phyloP scores from a whole-genome alignment of 805 yeast genomes.

The Candida koratica region DNA sequence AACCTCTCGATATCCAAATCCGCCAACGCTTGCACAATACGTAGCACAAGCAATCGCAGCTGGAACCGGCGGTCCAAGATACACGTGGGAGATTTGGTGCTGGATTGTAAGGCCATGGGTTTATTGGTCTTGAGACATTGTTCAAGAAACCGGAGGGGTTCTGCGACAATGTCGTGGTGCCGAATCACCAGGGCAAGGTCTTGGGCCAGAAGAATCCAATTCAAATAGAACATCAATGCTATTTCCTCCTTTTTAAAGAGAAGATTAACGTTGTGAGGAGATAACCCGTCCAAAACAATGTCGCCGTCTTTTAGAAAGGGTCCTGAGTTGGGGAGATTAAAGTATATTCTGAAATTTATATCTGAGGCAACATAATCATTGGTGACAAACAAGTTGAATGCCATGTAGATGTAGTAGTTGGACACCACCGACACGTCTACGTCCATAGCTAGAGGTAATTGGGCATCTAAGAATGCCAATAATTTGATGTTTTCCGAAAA shows the following conservation, averaged over 20 bases:
- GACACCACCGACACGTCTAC: slow-evolving; percentile 6
- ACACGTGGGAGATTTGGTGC: neutral
- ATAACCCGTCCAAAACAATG: neutral
- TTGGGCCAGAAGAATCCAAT: slow-evolving; percentile 19
- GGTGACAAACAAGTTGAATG: slow-evolving; percentile 20
- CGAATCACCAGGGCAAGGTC: slow-evolving; percentile 17
- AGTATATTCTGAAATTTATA: slow-evolving; percentile 22
- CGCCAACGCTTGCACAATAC: slow-evolving; percentile 1
- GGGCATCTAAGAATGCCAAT: slow-evolving; percentile 17
- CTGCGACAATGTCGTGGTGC: neutral
- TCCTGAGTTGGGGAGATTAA: slow-evolving; percentile 20
- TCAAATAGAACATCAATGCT: slow-evolving; percentile 25
- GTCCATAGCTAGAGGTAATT: slow-evolving; percentile 17
- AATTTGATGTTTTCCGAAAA: neutral
- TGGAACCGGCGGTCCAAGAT: neutral
- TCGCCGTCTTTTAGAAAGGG: neutral
- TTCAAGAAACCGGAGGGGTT: neutral
- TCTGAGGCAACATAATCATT: slow-evolving; percentile 7
- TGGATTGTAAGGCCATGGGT: neutral
- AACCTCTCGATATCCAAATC: slow-evolving; percentile 1
- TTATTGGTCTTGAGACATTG: neutral
- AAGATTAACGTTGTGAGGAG: neutral
- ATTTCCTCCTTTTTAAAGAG: slow-evolving; percentile 26
- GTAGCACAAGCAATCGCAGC: neutral
- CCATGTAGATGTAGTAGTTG: slow-evolving; percentile 25